These are phyloP conservation scores for Flaveria linearis DNA, from an alignment of 129 eudicot species.

Conservation along the genomic window DNA sequence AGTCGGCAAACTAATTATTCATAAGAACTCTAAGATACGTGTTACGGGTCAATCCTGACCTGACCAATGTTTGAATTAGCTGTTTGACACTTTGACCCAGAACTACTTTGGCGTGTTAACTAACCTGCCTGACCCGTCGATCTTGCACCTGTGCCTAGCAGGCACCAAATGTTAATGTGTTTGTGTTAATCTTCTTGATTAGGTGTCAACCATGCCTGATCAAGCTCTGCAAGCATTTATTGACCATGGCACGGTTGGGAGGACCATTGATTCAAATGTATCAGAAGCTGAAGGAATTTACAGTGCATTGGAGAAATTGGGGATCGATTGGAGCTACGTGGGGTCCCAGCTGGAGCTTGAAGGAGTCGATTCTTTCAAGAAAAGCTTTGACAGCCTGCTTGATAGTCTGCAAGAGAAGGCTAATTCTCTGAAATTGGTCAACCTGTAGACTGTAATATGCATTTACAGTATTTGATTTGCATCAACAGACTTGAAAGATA, in stretches of 20 bases:
- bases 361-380: conserved; percentile 99
- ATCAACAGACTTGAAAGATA: conserved; percentile 26
- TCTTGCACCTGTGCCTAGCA: conserved; percentile 5
- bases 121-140: neutral
- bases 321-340: conserved; percentile 79
- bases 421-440: conserved; percentile 76
- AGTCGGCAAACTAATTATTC: neutral
- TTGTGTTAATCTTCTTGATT: conserved; percentile 5
- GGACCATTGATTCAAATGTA: conserved; percentile 86
- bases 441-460: conserved; percentile 44
- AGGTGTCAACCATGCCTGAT: conserved; percentile 99
- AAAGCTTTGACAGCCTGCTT: conserved; percentile 91
- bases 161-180: neutral
- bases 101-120: neutral
- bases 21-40: neutral
- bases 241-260: conserved; percentile 85
- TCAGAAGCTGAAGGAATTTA: conserved; percentile 96
- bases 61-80: neutral
- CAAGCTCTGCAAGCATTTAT: conserved; percentile 91
- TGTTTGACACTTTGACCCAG: neutral
- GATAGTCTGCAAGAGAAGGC: conserved; percentile 97
- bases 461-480: conserved; percentile 23
- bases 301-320: conserved; percentile 93
- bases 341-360: conserved; percentile 87
- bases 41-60: neutral